A percentile compares a stretch with the other conserved stretches of the same genome.
Evolutionary conservation across 2,329 filamentous ascomycete genomes (phyloP).

Genomic region (Diaporthe sp.): DNA sequence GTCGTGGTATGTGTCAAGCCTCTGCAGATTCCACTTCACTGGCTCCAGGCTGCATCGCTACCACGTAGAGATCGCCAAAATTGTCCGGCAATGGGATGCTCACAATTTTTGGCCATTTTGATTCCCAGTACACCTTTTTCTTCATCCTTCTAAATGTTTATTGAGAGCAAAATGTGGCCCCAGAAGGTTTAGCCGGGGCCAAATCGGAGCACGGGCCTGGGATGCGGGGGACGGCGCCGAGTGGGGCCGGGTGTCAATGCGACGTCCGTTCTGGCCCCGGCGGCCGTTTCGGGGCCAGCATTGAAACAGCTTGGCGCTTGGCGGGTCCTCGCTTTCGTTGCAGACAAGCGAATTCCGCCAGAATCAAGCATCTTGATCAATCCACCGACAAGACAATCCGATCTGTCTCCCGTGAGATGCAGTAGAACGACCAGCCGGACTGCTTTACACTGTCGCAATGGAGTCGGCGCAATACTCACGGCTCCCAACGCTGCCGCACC

Average conservation of each 20-base stretch:
- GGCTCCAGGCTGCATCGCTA: too few relatives aligned
- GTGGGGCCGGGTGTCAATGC: slow-evolving; percentile 28
- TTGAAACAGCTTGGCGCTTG: slow-evolving; percentile 39
- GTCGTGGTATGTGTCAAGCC: too few relatives aligned
- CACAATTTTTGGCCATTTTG: not conserved
- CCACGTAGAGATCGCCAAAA: too few relatives aligned
- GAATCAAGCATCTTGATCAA: not conserved
- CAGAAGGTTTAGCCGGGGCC: not conserved
- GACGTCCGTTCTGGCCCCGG: not conserved
- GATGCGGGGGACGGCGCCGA: not conserved
- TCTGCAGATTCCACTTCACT: too few relatives aligned
- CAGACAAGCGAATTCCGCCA: not conserved
- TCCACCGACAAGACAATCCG: slow-evolving; percentile 1
- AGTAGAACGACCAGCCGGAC: not conserved
- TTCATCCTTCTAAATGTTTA: not conserved
- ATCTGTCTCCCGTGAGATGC: slow-evolving; percentile 11
- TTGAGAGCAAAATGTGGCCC: not conserved
- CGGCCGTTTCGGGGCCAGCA: slow-evolving; percentile 17
- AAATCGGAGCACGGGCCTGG: not conserved
- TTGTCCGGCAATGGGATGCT: not conserved
- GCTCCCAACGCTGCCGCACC: slow-evolving; percentile 32
- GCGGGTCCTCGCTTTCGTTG: slow-evolving; percentile 22
- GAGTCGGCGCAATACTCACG: slow-evolving; percentile 34
- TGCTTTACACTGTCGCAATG: slow-evolving; percentile 18
- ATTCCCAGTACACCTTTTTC: not conserved